Evolutionary conservation across 148 eudicot species (phyloP), one percentile per base, ranked within the genome.

Genomic region (Rhododendron mucronatum): DNA sequence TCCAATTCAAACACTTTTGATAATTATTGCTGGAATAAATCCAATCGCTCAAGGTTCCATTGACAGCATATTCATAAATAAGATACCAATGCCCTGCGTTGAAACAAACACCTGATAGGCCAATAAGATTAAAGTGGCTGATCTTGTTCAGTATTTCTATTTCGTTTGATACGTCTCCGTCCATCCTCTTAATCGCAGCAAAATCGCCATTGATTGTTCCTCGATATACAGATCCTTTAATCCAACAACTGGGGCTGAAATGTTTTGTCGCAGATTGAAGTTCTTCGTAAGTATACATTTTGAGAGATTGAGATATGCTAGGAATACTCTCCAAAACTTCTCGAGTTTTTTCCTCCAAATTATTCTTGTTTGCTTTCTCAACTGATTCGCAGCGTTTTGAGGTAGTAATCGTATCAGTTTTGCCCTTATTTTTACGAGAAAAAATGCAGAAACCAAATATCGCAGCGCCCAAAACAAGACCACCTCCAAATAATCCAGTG

Each of bases 31-130:
- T 73, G 83, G 85, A 78, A 80, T 84, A 89, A 75, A 97, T 92
- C 98, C 99, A 94, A 41, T 91, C 95, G 39, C 91, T 91, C 83
- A 97, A 90, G 1, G 95, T 90, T 37, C 99, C 99, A 48, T 95
- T 95, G 1, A 89, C 87, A n/a, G 95, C 98, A 81, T 91, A 95
- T 80, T 97, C 99, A 82, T 90, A 94, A 26, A 97, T 91, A 85
- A 97, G 94, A 80, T 93, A 97, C 94, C 98, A 95, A 73, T 91
- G 85, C 71, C 99, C 99, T 26, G 91, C 92, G 37, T 87, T 86
- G 82, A 90, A 94, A 77, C 95, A 94, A 53, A 95, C 95, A 47
- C 99, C 98, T 10, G 94, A 88, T 44, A 95, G 90, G 13, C 93
- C 89, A 5, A 95, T 88, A 41, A 97, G 91, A 86, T 95, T 95